These are phyloP conservation scores for Reutealis trisperma DNA, from an alignment of 345 rosid genomes.

Conservation along the genomic window DNA sequence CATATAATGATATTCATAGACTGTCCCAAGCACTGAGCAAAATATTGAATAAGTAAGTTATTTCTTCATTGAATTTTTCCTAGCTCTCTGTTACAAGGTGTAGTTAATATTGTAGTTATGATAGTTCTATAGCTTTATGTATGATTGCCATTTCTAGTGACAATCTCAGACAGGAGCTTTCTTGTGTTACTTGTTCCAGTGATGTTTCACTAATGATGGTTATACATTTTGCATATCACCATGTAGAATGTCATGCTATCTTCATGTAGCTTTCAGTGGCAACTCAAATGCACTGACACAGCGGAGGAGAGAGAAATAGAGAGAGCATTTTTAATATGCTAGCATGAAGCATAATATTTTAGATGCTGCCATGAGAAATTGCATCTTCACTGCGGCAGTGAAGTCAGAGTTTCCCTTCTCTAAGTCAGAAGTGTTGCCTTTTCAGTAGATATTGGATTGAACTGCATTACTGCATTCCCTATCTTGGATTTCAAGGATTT, in stretches of 20 bases:
- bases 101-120: background rate
- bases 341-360: no score
- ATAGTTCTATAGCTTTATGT: background rate
- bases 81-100: background rate
- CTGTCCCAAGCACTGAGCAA: conserved; percentile 47
- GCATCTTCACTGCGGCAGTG: no score
- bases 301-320: no score
- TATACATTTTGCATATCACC: background rate
- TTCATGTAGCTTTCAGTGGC: no score
- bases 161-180: background rate
- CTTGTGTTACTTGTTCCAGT: background rate
- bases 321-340: no score
- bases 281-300: no score
- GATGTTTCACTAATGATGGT: background rate
- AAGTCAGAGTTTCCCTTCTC: no score
- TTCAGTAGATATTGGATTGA: no score
- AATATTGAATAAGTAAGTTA: conserved; percentile 69
- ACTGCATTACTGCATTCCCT: no score
- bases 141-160: background rate
- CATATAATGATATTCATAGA: conserved; percentile 50
- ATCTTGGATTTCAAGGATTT: no score
- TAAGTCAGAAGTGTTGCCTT: no score
- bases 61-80: background rate
- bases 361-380: no score
- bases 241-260: background rate